These are phyloP conservation scores for Chalciporus sp. DNA, from an alignment of 1,284 basidiomycete genomes.

Conservation along the genomic window DNA sequence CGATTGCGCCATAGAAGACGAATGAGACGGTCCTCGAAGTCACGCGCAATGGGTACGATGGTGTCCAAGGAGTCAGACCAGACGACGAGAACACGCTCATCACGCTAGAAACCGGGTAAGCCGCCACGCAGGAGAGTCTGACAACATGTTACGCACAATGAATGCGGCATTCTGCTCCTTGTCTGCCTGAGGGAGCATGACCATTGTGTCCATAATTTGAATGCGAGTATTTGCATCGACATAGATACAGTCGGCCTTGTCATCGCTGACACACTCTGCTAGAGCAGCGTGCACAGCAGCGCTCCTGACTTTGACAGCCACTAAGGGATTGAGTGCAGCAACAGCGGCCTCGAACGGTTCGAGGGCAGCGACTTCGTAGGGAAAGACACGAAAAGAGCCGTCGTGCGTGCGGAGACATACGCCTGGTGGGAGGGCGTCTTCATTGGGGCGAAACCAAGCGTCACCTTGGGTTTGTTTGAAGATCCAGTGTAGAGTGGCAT, in stretches of 20 bases:
- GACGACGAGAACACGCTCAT: slow-evolving; percentile 74
- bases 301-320: slow-evolving; percentile 79
- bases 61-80: slow-evolving; percentile 77
- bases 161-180: slow-evolving; percentile 87
- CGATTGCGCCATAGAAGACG: slow-evolving; percentile 69
- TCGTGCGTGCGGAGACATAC: slow-evolving; percentile 67
- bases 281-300: slow-evolving; percentile 80
- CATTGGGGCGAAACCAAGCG: slow-evolving; percentile 59
- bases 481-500: slow-evolving; percentile 39
- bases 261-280: slow-evolving; percentile 48
- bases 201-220: slow-evolving; percentile 69
- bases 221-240: slow-evolving; percentile 73
- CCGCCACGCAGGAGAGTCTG: background rate
- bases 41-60: slow-evolving; percentile 70
- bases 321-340: slow-evolving; percentile 73
- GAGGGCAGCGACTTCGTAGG: slow-evolving; percentile 68
- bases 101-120: slow-evolving; percentile 49
- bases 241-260: slow-evolving; percentile 53
- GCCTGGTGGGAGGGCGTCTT: slow-evolving; percentile 54
- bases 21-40: slow-evolving; percentile 81
- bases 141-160: slow-evolving; percentile 52
- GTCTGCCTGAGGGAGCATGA: slow-evolving; percentile 71
- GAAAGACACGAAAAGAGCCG: slow-evolving; percentile 69
- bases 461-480: slow-evolving; percentile 56
- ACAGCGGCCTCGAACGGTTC: slow-evolving; percentile 75